These are phyloP conservation scores for Aspergillus persii DNA, from an alignment of 2,329 filamentous ascomycete species.

Conservation along the genomic window DNA sequence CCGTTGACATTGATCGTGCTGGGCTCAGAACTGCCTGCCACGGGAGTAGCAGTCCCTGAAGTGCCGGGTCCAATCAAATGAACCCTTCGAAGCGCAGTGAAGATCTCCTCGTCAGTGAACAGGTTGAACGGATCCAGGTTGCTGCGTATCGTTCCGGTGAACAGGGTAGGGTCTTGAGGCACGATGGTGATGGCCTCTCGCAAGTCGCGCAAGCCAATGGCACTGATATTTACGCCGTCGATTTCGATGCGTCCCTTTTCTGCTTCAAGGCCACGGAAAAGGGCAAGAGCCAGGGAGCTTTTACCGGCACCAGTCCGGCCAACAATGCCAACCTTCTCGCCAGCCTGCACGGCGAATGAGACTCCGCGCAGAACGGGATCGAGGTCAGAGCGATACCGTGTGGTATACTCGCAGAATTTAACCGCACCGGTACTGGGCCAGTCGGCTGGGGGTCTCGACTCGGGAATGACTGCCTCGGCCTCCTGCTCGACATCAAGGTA, in stretches of 20 bases:
- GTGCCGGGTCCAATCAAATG: constrained; percentile 66
- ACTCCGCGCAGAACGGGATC: constrained; percentile 82
- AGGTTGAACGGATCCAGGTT: constrained; percentile 90
- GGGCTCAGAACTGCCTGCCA: constrained; percentile 26
- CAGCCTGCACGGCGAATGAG: constrained; percentile 79
- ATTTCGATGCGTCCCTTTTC: constrained; percentile 86
- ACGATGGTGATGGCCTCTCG: constrained; percentile 95
- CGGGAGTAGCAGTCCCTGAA: constrained; percentile 37
- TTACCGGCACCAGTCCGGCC: constrained; percentile 95
- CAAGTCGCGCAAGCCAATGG: constrained; percentile 88
- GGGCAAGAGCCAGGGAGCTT: constrained; percentile 85
- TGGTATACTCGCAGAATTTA: constrained; percentile 85
- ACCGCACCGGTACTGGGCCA: constrained; percentile 87
- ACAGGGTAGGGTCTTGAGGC: constrained; percentile 89
- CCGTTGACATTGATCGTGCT: constrained; percentile 4
- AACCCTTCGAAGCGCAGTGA: constrained; percentile 78
- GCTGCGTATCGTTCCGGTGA: constrained; percentile 84
- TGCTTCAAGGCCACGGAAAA: constrained; percentile 92
- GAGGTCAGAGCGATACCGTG: constrained; percentile 81
- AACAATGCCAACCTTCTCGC: constrained; percentile 94
- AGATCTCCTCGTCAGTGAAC: constrained; percentile 89
- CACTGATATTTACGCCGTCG: constrained; percentile 84
- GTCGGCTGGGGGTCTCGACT: constrained; percentile 70
- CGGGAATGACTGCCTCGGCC: constrained; percentile 71
- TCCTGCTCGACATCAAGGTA: constrained; percentile 97